Evolutionary conservation across 139 green algal species (phyloP).

Genomic region (Parachlorella kessleri): DNA sequence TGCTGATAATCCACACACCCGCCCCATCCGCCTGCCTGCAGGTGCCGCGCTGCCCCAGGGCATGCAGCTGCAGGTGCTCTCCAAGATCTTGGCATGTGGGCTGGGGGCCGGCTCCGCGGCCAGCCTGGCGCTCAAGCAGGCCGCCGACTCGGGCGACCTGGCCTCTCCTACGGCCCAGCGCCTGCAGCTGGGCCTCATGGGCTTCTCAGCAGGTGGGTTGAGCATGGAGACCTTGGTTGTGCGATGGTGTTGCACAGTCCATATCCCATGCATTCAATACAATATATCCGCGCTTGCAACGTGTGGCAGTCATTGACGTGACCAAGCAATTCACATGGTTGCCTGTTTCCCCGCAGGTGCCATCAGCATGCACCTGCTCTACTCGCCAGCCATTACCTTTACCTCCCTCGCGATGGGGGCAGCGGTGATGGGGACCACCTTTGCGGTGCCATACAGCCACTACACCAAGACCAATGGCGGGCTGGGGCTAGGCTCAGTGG

Average conservation of each 20-base stretch:
- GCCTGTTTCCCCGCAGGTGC: slow-evolving; percentile 6
- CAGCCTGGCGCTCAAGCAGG: slow-evolving; percentile 23
- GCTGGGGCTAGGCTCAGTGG: not conserved
- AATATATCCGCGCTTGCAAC: no score
- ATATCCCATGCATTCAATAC: no score
- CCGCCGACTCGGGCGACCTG: slow-evolving; percentile 8
- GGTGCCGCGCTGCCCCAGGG: slow-evolving; percentile 26
- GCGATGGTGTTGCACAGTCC: no score
- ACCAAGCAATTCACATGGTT: no score
- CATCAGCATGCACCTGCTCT: slow-evolving; percentile 24
- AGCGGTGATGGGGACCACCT: slow-evolving; percentile 28
- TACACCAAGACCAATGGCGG: slow-evolving; percentile 11
- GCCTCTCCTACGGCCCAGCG: slow-evolving; percentile 20
- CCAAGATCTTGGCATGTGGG: slow-evolving; percentile 31
- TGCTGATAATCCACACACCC: not conserved
- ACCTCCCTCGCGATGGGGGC: slow-evolving; percentile 17
- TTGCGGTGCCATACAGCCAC: slow-evolving; percentile 21
- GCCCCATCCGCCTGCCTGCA: not conserved
- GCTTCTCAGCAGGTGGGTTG: slow-evolving; percentile 8
- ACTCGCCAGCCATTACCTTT: slow-evolving; percentile 23
- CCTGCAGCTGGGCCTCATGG: slow-evolving; percentile 39
- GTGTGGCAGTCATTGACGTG: no score
- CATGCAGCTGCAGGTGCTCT: slow-evolving; percentile 30
- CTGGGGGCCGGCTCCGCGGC: slow-evolving; percentile 7
- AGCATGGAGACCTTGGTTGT: no score